phyloP scores from a whole-genome alignment of 208 protist species.

The Leishmania braziliensis region DNA sequence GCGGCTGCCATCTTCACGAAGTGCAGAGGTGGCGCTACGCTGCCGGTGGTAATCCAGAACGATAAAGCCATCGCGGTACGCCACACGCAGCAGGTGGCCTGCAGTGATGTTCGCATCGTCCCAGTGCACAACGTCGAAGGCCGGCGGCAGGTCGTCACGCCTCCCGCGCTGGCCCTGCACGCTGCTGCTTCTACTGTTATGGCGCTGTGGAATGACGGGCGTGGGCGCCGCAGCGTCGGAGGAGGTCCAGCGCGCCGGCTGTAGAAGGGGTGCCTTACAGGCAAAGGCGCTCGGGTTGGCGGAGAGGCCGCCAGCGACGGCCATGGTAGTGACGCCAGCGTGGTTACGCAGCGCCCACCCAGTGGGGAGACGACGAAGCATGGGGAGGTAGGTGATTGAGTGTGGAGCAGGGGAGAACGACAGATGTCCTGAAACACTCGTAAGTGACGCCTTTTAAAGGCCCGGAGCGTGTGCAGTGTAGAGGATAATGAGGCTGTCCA shows the following conservation, averaged over 20 bases:
- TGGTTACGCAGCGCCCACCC: conserved; percentile 3
- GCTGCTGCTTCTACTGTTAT: conserved; percentile 10
- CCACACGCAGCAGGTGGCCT: conserved; percentile 76
- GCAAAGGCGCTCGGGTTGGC: neutral
- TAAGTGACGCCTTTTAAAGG: neutral
- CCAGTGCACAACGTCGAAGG: conserved; percentile 90
- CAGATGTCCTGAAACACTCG: neutral
- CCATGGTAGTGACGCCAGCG: conserved; percentile 1
- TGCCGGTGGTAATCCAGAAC: conserved; percentile 85
- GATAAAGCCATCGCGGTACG: conserved; percentile 79
- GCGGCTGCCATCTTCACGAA: conserved; percentile 19
- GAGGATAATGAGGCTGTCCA: neutral
- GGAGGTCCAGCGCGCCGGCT: conserved; percentile 12
- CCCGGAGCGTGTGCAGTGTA: neutral
- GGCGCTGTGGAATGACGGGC: conserved; percentile 5
- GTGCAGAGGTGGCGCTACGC: neutral
- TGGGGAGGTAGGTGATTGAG: neutral
- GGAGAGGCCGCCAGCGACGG: conserved; percentile 5
- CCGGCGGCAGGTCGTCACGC: conserved; percentile 52
- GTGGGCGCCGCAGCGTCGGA: conserved; percentile 10
- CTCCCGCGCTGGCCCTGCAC: conserved; percentile 33
- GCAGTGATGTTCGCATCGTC: conserved; percentile 66
- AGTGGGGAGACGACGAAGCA: conserved; percentile 41
- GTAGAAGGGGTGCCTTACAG: neutral
- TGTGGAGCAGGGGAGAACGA: neutral